Evolutionary conservation across 306 rosid species (phyloP), one percentile per base, ranked within the genome.

Genomic region (Glycine soja): DNA sequence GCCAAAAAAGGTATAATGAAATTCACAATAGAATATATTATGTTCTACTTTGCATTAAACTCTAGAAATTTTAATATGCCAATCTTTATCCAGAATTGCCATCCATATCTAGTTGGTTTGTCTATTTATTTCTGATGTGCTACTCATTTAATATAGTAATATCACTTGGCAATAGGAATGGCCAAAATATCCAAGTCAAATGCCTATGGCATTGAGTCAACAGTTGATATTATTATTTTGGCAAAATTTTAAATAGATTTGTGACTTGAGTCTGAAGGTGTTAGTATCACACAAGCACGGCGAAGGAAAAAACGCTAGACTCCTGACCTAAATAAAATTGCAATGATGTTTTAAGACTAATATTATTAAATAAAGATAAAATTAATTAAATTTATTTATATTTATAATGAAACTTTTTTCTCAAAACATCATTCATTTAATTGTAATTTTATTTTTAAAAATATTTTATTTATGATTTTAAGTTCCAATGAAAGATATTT

Each of bases 21-120:
- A 58, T 10, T 72, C 5, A 42, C 50, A 34, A 19, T 6, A 63
- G 43, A 3, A n/a, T 70, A 56, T 34, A 61, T 24, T 19, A 2
- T 42, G 52, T 43, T 45, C 6, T 8, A 56, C 36, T 74, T 70
- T 43, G 77, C 45, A 34, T 67, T 53, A 51, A 67, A 74, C 42
- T 57, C 8, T 11, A 51, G 65, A 54, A 74, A 12, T 46, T 11
- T 13, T 34, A 65, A 42, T 75, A 30, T 45, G 30, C 59, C 76
- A 68, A 76, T 69, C 47, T 30, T 30, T n/a, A 47, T 51, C 67
- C 9, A 13, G 5, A 3, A 3, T 46, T 70, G 42, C 24, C 10
- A 69, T 32, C 79, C 62, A 58, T 70, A 57, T 54, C 50, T 48
- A 14, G 3, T 51, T 66, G 72, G 2, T 3, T 67, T 67, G 34